A percentile compares a stretch with the other conserved stretches of the same genome.
Conservation (phyloP, 805 yeast genomes). For the Saccharomyces kudriavzevii region DNA sequence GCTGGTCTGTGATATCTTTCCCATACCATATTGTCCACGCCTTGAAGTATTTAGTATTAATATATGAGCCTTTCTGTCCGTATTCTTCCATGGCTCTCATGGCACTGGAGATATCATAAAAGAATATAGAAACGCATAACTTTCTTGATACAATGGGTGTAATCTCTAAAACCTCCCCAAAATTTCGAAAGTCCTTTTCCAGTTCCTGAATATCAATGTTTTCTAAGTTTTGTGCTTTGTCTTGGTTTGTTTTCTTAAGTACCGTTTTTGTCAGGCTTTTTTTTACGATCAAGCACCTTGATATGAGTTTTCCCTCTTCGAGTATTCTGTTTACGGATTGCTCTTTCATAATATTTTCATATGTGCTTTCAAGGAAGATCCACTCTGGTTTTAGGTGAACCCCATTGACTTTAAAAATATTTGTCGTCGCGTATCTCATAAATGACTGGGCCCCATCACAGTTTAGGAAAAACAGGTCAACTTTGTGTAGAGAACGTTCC, state of each 20-base stretch:
- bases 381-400: conserved; percentile 39
- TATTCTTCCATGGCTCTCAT: conserved; percentile 47
- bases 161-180: conserved; percentile 55
- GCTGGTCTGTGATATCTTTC: conserved; percentile 55
- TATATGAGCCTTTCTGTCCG: conserved; percentile 27
- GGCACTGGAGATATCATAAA: conserved; percentile 50
- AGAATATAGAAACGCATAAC: conserved; percentile 53
- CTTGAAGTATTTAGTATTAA: conserved; percentile 38
- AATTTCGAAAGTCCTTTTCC: conserved; percentile 41
- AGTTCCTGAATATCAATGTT: conserved; percentile 41
- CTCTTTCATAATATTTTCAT: conserved; percentile 34
- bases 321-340: conserved; percentile 7
- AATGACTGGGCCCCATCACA: conserved; percentile 48
- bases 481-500: conserved; percentile 17
- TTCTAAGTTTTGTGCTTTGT: conserved; percentile 31
- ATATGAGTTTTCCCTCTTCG: neutral
- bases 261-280: conserved; percentile 16
- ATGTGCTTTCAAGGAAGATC: conserved; percentile 21
- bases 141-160: conserved; percentile 61
- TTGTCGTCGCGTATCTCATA: conserved; percentile 42
- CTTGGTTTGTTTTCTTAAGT: conserved; percentile 1
- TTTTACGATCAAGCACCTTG: conserved; percentile 6
- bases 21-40: conserved; percentile 64
- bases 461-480: conserved; percentile 47
- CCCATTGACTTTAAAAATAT: conserved; percentile 56